A percentile compares a stretch with the other conserved stretches of the same genome.
phyloP scores from a whole-genome alignment of 139 green algal species.

The Auxenochlorella protothecoides region DNA sequence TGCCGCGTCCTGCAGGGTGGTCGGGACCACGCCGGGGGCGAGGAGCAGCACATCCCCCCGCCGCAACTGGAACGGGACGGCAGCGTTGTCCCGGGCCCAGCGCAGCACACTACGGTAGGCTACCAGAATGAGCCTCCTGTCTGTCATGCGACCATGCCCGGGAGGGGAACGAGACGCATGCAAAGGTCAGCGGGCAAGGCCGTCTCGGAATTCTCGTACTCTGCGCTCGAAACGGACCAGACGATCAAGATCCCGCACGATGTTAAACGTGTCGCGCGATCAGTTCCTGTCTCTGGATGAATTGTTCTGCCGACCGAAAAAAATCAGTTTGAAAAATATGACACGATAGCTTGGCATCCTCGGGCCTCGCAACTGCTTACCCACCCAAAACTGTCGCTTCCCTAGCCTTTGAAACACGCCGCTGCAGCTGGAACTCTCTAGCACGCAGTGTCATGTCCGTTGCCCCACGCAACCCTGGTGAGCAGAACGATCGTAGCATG shows the following conservation, averaged over 20 bases:
- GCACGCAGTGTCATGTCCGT: background rate
- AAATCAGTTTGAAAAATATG: background rate
- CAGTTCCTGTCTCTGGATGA: too few relatives aligned
- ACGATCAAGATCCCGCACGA: background rate
- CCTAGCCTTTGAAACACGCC: background rate
- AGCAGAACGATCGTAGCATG: constrained; percentile 1
- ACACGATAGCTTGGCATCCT: background rate
- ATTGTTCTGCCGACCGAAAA: too few relatives aligned
- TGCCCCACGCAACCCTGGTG: background rate
- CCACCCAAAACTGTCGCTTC: too few relatives aligned
- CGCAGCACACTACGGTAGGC: constrained; percentile 4
- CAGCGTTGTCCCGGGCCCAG: background rate
- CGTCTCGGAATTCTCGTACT: too few relatives aligned
- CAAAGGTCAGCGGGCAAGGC: too few relatives aligned
- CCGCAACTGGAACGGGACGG: too few relatives aligned
- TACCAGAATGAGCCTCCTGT: background rate
- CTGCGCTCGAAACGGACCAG: background rate
- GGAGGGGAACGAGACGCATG: too few relatives aligned
- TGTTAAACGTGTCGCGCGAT: background rate
- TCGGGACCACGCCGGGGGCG: background rate
- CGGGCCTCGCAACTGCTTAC: too few relatives aligned
- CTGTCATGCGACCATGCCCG: too few relatives aligned
- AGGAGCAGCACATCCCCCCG: background rate
- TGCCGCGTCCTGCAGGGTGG: background rate
- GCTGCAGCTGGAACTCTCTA: background rate